Percentiles rank a stretch among this genome's conserved stretches.
phyloP scores from a whole-genome alignment of 192 early-diverging fungal genomes.

The Radiomyces spectabilis region DNA sequence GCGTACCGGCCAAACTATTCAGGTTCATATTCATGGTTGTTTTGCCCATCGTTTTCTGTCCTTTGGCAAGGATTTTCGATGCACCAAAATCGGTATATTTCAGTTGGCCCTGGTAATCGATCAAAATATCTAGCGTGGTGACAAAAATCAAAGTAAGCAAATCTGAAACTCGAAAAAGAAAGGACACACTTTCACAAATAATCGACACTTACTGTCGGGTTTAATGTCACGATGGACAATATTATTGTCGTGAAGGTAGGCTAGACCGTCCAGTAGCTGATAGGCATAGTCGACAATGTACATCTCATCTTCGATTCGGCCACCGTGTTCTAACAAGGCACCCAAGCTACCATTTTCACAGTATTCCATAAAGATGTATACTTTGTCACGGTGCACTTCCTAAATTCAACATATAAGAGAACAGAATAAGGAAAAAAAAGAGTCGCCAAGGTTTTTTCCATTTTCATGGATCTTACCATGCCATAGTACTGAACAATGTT shows the following conservation, averaged over 20 bases:
- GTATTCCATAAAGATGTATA: constrained; percentile 90
- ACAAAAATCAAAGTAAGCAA: constrained; percentile 3
- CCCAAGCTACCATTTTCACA: constrained; percentile 72
- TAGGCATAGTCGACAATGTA: constrained; percentile 64
- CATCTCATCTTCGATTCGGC: constrained; percentile 68
- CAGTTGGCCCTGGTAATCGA: constrained; percentile 69
- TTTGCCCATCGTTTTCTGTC: constrained; percentile 53
- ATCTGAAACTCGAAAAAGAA: background rate
- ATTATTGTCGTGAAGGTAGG: constrained; percentile 75
- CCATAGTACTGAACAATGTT: constrained; percentile 90
- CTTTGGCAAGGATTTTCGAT: constrained; percentile 76
- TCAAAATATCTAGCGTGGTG: constrained; percentile 74
- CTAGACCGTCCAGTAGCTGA: constrained; percentile 77
- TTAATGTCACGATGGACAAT: constrained; percentile 91
- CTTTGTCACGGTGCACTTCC: constrained; percentile 86
- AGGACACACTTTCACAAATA: background rate
- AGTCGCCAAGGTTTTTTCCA: too few species aligned
- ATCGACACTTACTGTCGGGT: constrained; percentile 59
- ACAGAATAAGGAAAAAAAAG: background rate
- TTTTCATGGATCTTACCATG: constrained; percentile 37
- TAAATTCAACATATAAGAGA: constrained; percentile 5
- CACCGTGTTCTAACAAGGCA: constrained; percentile 70
- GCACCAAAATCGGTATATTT: constrained; percentile 91
- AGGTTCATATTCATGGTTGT: constrained; percentile 44
- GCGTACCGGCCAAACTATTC: constrained; percentile 53